Base-by-base conservation (phyloP, 1,139 yeast genomes). In the Debaryomycetaceae sp. region DNA sequence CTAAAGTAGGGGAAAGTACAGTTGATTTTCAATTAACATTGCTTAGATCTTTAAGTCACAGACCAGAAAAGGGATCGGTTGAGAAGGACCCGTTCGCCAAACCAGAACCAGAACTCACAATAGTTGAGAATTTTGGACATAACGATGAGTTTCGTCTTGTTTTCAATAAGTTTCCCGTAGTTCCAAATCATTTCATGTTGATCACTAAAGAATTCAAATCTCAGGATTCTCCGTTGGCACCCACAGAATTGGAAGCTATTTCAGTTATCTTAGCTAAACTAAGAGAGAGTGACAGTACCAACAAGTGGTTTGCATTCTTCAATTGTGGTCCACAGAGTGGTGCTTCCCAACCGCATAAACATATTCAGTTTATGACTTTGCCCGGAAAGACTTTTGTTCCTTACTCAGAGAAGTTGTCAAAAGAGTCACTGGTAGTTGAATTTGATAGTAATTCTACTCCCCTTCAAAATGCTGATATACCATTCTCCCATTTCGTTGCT, bases 281-380 rank as follows among this genome's bases (percentile, higher is more conserved):
- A 41, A 50, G 51, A 40, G 41, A 49, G 8, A 35, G 39, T 3
- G 52, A 51, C 29, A 53, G 50, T 5, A 53, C 58, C 34, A 46
- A 48, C 3, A 46, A 61, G 47, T 67, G 73, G 74, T 71, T 91
- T 60, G 92, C 88, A 0, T 91, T 92, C 61, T 92, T 79, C 72
- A 92, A 92, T 59, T 82, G 89, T 56, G 98, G 98, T 4, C 79
- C 80, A 18, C 74, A 81, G 51, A 82, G 95, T 49, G 98, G 98
- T 1, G 96, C 96, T 6, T 87, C 96, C 0, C 94, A 89, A 53
- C 84, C 88, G 36, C 98, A 92, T 64, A 87, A 87, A 54, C 98
- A 92, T 63, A 63, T 91, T 45, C 98, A 92, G 61, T 82, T 91
- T 59, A 69, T 92, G 74, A 73, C 80, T 29, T 65, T 87, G 34